A percentile compares a stretch with the other conserved stretches of the same genome.
phyloP scores from a whole-genome alignment of 2,329 filamentous ascomycete genomes.

The Colletotrichum cuscutae region DNA sequence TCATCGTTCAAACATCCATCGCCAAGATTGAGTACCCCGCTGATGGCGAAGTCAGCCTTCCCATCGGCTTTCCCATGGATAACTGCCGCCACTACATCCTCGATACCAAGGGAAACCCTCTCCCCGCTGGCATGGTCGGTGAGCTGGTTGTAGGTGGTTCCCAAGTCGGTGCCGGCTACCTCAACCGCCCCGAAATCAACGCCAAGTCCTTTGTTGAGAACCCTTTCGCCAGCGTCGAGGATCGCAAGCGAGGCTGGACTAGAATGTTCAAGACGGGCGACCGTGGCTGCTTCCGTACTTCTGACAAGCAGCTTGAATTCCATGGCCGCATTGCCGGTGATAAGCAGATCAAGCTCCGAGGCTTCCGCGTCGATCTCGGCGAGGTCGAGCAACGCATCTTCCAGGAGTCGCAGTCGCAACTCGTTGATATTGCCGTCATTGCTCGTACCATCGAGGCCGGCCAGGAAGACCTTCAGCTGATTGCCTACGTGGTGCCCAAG shows the following conservation, averaged over 20 bases:
- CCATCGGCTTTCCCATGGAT: slow-evolving; percentile 39
- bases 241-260: slow-evolving; percentile 40
- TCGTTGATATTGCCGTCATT: not conserved
- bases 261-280: slow-evolving; percentile 57
- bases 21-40: slow-evolving; percentile 34
- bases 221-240: slow-evolving; percentile 40
- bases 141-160: slow-evolving; percentile 51
- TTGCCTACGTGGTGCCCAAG: not conserved
- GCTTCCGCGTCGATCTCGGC: not conserved
- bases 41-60: slow-evolving; percentile 34
- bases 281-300: slow-evolving; percentile 44
- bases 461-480: not conserved
- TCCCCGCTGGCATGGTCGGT: slow-evolving; percentile 50
- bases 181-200: not conserved
- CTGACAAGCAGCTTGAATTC: slow-evolving; percentile 49
- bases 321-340: slow-evolving; percentile 44
- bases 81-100: slow-evolving; percentile 52
- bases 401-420: not conserved
- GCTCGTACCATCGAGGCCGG: not conserved
- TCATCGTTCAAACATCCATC: slow-evolving; percentile 39
- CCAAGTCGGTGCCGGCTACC: not conserved
- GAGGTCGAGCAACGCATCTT: not conserved
- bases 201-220: slow-evolving; percentile 1
- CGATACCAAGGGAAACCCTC: slow-evolving; percentile 41
- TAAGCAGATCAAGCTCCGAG: not conserved